phyloP scores from a whole-genome alignment of 768 basidiomycete genomes.

The Gloeophyllum trabeum region DNA sequence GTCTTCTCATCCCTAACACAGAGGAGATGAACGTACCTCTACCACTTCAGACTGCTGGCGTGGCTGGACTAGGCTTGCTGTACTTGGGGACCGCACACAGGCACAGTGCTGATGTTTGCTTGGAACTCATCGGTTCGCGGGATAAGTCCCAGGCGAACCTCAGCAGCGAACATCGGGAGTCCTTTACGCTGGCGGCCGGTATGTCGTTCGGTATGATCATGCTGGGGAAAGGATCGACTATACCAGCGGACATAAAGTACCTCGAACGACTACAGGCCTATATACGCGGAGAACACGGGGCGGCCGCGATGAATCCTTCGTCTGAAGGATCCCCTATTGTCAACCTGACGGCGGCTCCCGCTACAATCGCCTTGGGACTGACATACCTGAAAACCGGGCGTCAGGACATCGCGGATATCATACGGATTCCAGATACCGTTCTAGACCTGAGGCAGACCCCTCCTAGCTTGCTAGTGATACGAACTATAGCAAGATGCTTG shows the following conservation, averaged over 20 bases:
- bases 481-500: slow-evolving; percentile 65
- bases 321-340: slow-evolving; percentile 56
- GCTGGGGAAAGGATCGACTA: slow-evolving; percentile 74
- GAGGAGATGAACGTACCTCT: slow-evolving; percentile 88
- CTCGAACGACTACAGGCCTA: slow-evolving; percentile 61
- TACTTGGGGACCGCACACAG: slow-evolving; percentile 83
- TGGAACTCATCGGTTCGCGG: slow-evolving; percentile 70
- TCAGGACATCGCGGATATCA: slow-evolving; percentile 75
- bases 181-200: slow-evolving; percentile 82
- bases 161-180: slow-evolving; percentile 83
- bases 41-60: slow-evolving; percentile 80
- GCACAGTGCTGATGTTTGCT: slow-evolving; percentile 86
- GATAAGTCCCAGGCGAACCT: slow-evolving; percentile 76
- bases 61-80: slow-evolving; percentile 80
- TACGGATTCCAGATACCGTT: slow-evolving; percentile 74
- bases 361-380: slow-evolving; percentile 79
- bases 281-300: slow-evolving; percentile 60
- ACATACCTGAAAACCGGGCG: slow-evolving; percentile 88
- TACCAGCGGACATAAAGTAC: slow-evolving; percentile 66
- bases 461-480: slow-evolving; percentile 76
- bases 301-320: slow-evolving; percentile 22
- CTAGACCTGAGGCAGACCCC: slow-evolving; percentile 77
- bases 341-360: slow-evolving; percentile 86
- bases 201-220: slow-evolving; percentile 95
- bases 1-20: slow-evolving; percentile 76